Evolutionary conservation across 768 basidiomycete species (phyloP), one percentile per base, ranked within the genome.

Genomic region (Podaxis sp.): DNA sequence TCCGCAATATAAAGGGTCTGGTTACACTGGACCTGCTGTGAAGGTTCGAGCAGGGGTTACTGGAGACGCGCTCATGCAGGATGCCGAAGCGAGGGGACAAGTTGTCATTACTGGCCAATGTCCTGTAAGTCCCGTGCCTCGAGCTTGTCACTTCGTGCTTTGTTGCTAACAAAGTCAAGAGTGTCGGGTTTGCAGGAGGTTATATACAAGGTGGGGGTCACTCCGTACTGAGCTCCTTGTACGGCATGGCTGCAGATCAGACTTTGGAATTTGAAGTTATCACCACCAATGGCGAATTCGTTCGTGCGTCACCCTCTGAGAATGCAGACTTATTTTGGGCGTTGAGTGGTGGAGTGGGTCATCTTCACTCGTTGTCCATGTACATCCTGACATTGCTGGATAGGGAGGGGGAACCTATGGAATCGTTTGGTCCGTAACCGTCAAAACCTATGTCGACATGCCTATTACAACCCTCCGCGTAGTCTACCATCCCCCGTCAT

Each of bases 281-380:
- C 51, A 80, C 79, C 0, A 75, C 80, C 0, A 73, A 76, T 59
- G 81, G 81, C 1, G 51, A 68, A 33, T 64, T 72, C 57, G 70
- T 74, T 19, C 73, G 71, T 3, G 79, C 75, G 8, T 80, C 79
- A 64, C 68, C 68, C 0, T 68, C 66, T 22, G 71, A 78, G 57
- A 75, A 82, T 59, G 24, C 67, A 9, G 81, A 83, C 56, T 74
- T 82, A 0, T 81, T 80, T 68, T 82, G 75, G 71, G 80, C 78
- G 0, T 64, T 82, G 12, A 70, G 78, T 5, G 81, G 81, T 12
- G 80, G 80, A 0, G 80, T 77, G 26, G 22, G 73, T 33, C 39
- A 13, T 48, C 49, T 33, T 33, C 9, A 9, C 8, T n/a, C 11
- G 3, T 3, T 0, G 13, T 24, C 3, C 49, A 11, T 4, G 9